These are phyloP conservation scores for Neocucurbitaria cava DNA, from an alignment of 2,329 filamentous ascomycete genomes.

Conservation along the genomic window DNA sequence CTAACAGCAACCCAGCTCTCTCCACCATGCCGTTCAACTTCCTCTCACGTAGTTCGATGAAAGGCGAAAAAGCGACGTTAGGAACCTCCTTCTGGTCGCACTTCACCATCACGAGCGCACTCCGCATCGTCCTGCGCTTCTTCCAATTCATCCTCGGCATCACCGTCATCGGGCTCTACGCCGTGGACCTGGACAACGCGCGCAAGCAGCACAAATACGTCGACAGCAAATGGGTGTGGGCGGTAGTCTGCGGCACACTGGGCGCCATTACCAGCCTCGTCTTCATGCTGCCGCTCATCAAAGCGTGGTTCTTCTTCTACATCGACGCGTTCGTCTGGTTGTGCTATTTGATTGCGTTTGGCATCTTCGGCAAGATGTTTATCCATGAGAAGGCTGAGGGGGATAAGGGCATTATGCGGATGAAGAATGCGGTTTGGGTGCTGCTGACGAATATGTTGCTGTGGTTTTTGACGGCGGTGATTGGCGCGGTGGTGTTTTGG, in stretches of 20 bases:
- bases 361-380: slow-evolving; percentile 82
- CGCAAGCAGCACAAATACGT: slow-evolving; percentile 53
- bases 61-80: slow-evolving; percentile 38
- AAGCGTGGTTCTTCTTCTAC: slow-evolving; percentile 61
- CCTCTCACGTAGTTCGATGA: slow-evolving; percentile 36
- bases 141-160: slow-evolving; percentile 78
- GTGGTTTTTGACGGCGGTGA: slow-evolving; percentile 72
- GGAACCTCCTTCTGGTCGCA: slow-evolving; percentile 28
- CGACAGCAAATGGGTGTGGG: slow-evolving; percentile 62
- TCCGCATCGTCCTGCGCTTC: slow-evolving; percentile 71
- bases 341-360: slow-evolving; percentile 83
- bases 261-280: slow-evolving; percentile 52
- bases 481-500: slow-evolving; percentile 65
- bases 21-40: slow-evolving; percentile 41
- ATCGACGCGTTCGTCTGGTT: slow-evolving; percentile 76
- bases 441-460: slow-evolving; percentile 76
- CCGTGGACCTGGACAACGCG: slow-evolving; percentile 47
- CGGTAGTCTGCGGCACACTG: slow-evolving; percentile 48
- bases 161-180: slow-evolving; percentile 76
- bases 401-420: slow-evolving; percentile 69
- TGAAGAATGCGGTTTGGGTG: slow-evolving; percentile 89
- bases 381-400: slow-evolving; percentile 72
- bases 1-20: slow-evolving; percentile 18
- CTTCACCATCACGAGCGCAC: slow-evolving; percentile 22
- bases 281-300: slow-evolving; percentile 68